phyloP scores from a whole-genome alignment of 129 eudicot species.

The Mikania micrantha region DNA sequence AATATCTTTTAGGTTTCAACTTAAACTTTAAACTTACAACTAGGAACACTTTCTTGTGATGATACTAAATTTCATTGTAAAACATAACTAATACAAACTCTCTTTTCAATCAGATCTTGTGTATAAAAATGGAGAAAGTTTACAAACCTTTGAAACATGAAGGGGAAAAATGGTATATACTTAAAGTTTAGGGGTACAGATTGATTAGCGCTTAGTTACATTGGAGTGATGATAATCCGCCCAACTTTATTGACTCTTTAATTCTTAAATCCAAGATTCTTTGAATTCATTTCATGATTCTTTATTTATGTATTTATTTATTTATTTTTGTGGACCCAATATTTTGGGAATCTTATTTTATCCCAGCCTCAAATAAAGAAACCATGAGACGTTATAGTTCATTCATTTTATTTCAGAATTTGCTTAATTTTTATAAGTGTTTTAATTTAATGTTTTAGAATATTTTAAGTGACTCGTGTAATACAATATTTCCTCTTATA shows the following conservation, averaged over 20 bases:
- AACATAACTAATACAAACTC: too few species aligned
- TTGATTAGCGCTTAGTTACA: not conserved
- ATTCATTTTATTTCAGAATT: not conserved
- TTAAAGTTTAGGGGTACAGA: not conserved
- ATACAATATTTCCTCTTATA: too few species aligned
- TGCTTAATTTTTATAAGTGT: too few species aligned
- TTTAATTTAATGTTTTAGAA: too few species aligned
- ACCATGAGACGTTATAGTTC: not conserved
- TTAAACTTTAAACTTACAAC: too few species aligned
- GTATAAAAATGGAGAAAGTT: not conserved
- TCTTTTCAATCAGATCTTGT: too few species aligned
- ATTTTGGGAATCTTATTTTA: not conserved
- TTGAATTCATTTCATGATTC: not conserved
- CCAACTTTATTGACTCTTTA: slow-evolving; percentile 4
- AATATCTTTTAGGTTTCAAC: too few species aligned
- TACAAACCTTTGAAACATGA: not conserved
- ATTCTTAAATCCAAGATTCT: not conserved
- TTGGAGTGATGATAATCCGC: not conserved
- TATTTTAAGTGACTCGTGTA: too few species aligned
- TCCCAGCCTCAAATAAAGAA: slow-evolving; percentile 9
- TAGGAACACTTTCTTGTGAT: too few species aligned
- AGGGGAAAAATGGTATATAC: not conserved
- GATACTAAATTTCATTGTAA: not conserved
- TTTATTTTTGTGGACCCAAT: not conserved
- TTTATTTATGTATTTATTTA: not conserved